Conservation (phyloP, 495 filamentous ascomycete species). For the Podospora fimiseda region DNA sequence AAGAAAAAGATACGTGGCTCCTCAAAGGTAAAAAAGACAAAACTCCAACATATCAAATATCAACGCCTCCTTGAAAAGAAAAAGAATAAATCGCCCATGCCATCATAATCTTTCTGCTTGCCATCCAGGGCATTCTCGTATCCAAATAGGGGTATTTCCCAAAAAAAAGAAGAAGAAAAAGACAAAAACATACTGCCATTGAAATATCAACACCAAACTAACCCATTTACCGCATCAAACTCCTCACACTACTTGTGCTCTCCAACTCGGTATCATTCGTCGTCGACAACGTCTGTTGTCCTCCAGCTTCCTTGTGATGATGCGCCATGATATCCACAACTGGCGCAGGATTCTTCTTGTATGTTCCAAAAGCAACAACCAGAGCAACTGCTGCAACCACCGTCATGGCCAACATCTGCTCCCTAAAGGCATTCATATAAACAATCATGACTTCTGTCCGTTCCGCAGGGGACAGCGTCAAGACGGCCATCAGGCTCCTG, state of each 20-base stretch:
- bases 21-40: no score
- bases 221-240: constrained; percentile 4
- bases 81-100: no score
- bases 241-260: constrained; percentile 14
- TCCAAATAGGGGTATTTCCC: not conserved
- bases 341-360: constrained; percentile 10
- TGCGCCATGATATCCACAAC: constrained; percentile 19
- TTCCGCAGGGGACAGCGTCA: constrained; percentile 1
- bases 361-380: constrained; percentile 23
- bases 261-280: constrained; percentile 22
- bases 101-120: no score
- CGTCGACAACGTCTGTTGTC: no score
- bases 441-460: constrained; percentile 9
- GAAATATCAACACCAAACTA: no score
- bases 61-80: not conserved
- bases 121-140: no score
- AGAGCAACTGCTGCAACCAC: constrained; percentile 23
- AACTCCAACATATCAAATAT: no score
- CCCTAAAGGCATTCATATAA: constrained; percentile 18
- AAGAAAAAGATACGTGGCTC: no score
- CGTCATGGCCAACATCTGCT: constrained; percentile 23
- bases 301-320: constrained; percentile 20
- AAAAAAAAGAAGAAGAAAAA: not conserved
- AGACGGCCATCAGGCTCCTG: constrained; percentile 13
- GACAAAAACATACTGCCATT: not conserved